Evolutionary conservation across 2,329 filamentous ascomycete species (phyloP), one percentile per base, ranked within the genome.

Genomic region (Colletotrichum musicola): DNA sequence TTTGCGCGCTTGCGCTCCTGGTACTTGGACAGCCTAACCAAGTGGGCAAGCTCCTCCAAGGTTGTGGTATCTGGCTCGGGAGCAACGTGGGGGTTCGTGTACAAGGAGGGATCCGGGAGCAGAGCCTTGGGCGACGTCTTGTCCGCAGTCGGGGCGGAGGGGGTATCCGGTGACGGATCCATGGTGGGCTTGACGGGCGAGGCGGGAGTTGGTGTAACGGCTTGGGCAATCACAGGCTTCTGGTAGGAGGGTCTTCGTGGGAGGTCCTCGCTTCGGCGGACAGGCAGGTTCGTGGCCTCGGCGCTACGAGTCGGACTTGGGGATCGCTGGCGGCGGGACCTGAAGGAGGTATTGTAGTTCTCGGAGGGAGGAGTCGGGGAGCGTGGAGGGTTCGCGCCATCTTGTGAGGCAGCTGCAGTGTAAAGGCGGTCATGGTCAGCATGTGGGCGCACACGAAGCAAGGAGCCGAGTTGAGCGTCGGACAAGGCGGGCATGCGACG

Each of bases 1-100:
- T 91, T 90, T 72, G 88, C 85, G 81, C 92, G 89, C 84, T 93
- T 92, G 84, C 92, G 91, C 84, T 93, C 91, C 80, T 95, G 93
- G 78, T 94, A 94, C 75, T 90, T 92, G 77, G 92, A 92, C 71
- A 94, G 83, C 70, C 92, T 89, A 72, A 94, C 91, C 74, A 95
- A 81, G 78, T 94, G 92, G 59, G 92, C 92, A 72, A 95, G 87
- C 79, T 95, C 92, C 75, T 93, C 89, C 70, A 95, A 83, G 14
- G 90, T 92, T 53, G 91, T 93, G 67, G 88, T 87, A 53, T 91
- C 88, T 59, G 84, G 85, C 70, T 91, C 88, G 44, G 86, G 84
- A 56, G 86, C 84, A 63, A 91, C 78, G 72, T 87, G 85, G 14
- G 87, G 80, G 76, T 92, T 91, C 53, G 86, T 85, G 78, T 92